These are phyloP conservation scores for Malus hybrid DNA, from an alignment of 331 rosid genomes.

Conservation along the genomic window DNA sequence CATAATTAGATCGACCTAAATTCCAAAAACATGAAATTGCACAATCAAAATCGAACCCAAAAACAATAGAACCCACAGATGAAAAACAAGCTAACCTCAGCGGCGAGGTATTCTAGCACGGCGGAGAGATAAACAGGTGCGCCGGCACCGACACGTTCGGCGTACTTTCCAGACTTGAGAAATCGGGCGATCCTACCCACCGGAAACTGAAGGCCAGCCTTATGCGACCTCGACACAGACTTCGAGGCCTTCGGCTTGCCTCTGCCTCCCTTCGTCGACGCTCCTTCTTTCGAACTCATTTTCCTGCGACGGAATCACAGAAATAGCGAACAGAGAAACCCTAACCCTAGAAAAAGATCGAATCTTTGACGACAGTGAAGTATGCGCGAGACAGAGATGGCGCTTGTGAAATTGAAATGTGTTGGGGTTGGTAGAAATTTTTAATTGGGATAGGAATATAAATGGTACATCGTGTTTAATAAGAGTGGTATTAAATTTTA, in stretches of 20 bases:
- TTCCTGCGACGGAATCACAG: background rate
- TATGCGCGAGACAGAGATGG: background rate
- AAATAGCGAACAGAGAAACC: constrained; percentile 17
- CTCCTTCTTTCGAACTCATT: constrained; percentile 76
- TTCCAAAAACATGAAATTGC: no score
- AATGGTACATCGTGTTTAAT: no score
- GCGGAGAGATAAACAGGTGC: constrained; percentile 96
- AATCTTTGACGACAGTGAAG: background rate
- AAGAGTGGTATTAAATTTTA: no score
- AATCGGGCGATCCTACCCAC: constrained; percentile 92
- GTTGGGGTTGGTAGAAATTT: background rate
- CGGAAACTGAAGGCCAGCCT: constrained; percentile 90
- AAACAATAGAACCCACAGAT: background rate
- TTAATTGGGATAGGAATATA: no score
- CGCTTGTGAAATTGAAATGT: fast-evolving
- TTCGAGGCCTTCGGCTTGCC: constrained; percentile 89
- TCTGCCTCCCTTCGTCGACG: constrained; percentile 78
- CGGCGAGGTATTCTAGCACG: constrained; percentile 91
- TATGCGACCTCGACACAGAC: constrained; percentile 66
- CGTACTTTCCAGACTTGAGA: constrained; percentile 87
- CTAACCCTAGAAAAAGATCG: constrained; percentile 31
- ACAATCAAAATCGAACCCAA: background rate
- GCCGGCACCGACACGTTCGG: constrained; percentile 97
- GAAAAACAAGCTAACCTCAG: constrained; percentile 48
- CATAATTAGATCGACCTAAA: background rate